These are phyloP conservation scores for Panellus pusillus DNA, from an alignment of 768 basidiomycete genomes.

Conservation along the genomic window DNA sequence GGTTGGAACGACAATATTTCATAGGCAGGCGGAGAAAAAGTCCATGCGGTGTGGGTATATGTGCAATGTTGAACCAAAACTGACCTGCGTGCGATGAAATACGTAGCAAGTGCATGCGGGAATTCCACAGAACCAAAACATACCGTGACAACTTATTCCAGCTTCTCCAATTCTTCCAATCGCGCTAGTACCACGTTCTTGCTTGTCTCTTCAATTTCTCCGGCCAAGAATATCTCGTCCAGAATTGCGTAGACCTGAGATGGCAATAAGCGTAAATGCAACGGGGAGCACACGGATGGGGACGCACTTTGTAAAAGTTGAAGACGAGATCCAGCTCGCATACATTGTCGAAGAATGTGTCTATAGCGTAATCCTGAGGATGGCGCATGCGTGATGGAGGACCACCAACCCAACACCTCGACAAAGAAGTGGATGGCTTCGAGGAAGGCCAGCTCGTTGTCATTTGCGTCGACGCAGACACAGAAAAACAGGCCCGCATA, in stretches of 20 bases:
- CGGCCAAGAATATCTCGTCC: slow-evolving; percentile 97
- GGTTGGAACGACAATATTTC: no score
- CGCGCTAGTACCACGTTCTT: slow-evolving; percentile 93
- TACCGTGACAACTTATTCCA: slow-evolving; percentile 53
- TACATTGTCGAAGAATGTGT: slow-evolving; percentile 98
- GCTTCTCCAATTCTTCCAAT: slow-evolving; percentile 89
- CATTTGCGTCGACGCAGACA: slow-evolving; percentile 95
- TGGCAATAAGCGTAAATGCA: background rate
- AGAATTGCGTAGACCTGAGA: slow-evolving; percentile 92
- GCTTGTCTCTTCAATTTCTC: slow-evolving; percentile 97
- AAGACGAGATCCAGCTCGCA: slow-evolving; percentile 98
- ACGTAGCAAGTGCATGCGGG: no score
- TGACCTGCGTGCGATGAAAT: no score
- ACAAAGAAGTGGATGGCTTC: slow-evolving; percentile 99
- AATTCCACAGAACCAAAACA: no score
- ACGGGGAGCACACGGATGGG: background rate
- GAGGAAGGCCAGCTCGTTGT: slow-evolving; percentile 95
- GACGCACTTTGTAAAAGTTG: slow-evolving; percentile 91
- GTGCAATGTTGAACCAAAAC: no score
- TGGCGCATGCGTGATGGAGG: slow-evolving; percentile 2
- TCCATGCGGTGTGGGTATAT: no score
- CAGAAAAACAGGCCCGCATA: slow-evolving; percentile 99
- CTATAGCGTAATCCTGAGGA: slow-evolving; percentile 39
- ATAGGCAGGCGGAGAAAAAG: no score
- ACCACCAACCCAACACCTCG: slow-evolving; percentile 82